phyloP scores from a whole-genome alignment of 2,329 filamentous ascomycete species.

The Talaromyces sp. region DNA sequence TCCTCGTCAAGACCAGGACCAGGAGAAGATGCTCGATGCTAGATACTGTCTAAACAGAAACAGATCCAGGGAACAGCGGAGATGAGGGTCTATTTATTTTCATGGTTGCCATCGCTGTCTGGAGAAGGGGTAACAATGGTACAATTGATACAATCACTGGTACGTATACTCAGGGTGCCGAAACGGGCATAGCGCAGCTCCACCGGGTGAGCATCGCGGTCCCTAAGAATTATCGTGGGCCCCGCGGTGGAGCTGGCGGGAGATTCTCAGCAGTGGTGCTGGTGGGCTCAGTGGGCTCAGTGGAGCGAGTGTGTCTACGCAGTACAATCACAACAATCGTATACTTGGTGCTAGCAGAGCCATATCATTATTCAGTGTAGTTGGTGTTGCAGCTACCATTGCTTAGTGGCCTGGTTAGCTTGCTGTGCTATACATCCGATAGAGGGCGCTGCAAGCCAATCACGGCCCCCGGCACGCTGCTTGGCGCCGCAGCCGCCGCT shows the following conservation, averaged over 20 bases:
- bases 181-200: constrained; percentile 19
- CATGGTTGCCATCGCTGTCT: neutral
- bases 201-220: constrained; percentile 26
- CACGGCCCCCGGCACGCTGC: neutral
- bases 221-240: constrained; percentile 35
- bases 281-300: neutral
- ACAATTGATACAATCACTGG: neutral
- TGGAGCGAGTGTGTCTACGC: neutral
- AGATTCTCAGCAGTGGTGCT: constrained; percentile 1
- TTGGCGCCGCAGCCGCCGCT: neutral
- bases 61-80: constrained; percentile 1
- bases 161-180: constrained; percentile 8
- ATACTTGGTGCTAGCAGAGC: neutral
- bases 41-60: neutral
- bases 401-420: too few species aligned
- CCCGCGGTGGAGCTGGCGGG: constrained; percentile 10
- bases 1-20: neutral
- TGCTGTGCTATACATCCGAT: neutral
- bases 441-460: neutral
- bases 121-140: neutral
- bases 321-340: neutral
- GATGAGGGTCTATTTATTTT: constrained; percentile 4
- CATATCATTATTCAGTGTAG: too few species aligned
- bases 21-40: neutral
- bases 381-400: neutral